Conservation (phyloP, 257 asterid species). For the Ehretia macrophylla region DNA sequence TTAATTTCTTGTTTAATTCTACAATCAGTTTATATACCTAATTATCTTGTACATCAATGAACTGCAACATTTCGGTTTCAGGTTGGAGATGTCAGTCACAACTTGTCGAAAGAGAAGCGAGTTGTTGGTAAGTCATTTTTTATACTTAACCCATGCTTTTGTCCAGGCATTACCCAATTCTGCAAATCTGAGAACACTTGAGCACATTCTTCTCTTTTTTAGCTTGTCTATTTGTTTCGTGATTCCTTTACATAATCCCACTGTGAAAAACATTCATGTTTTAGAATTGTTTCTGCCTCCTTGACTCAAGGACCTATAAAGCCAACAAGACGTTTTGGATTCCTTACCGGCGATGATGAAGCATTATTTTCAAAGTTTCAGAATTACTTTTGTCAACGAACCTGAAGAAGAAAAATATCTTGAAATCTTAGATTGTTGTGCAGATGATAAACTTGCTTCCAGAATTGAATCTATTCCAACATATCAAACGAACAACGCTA, state of each 20-base stretch:
- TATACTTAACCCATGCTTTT: constrained; percentile 14
- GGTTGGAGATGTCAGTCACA: too few species aligned
- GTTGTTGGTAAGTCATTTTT: constrained; percentile 22
- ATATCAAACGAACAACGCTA: background rate
- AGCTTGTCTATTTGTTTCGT: constrained; percentile 17
- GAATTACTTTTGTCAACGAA: too few species aligned
- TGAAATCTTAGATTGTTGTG: background rate
- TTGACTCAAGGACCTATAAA: background rate
- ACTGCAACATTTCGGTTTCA: too few species aligned
- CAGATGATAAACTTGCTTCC: background rate
- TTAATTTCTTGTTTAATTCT: too few species aligned
- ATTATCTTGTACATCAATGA: too few species aligned
- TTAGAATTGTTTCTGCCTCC: constrained; percentile 26
- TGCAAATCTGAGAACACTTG: constrained; percentile 24
- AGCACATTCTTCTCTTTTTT: constrained; percentile 21
- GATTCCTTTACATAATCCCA: constrained; percentile 11
- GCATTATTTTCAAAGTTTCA: background rate
- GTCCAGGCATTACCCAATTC: constrained; percentile 14
- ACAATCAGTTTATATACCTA: too few species aligned
- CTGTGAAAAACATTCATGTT: constrained; percentile 8
- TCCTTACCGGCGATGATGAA: background rate
- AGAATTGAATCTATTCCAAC: too few species aligned
- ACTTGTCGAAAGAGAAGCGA: constrained; percentile 19
- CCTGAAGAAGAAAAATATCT: too few species aligned
- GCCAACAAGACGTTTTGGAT: constrained; percentile 2